Percentiles rank a stretch among this genome's conserved stretches.
Conservation (phyloP, 2,329 filamentous ascomycete species). For the Diaporthe citrichinensis region DNA sequence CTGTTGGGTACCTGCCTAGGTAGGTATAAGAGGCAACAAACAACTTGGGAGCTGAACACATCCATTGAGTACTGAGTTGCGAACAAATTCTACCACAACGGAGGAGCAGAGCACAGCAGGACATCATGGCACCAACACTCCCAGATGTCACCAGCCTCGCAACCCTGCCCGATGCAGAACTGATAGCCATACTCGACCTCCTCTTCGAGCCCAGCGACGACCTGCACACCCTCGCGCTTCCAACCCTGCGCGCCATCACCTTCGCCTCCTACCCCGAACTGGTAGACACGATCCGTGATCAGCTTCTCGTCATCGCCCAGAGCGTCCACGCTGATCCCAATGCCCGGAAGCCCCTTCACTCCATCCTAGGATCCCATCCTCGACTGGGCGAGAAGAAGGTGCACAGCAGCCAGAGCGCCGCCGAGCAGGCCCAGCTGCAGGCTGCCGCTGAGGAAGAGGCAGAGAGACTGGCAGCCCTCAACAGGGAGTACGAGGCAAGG, state of each 20-base stretch:
- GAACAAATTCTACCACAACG: neutral
- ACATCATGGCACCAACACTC: slow-evolving; percentile 54
- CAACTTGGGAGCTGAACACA: neutral
- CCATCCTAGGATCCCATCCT: slow-evolving; percentile 85
- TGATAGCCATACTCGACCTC: slow-evolving; percentile 76
- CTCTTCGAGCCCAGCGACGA: slow-evolving; percentile 87
- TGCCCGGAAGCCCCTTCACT: slow-evolving; percentile 72
- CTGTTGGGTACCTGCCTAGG: no score
- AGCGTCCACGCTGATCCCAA: slow-evolving; percentile 62
- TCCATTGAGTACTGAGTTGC: neutral
- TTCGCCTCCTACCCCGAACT: slow-evolving; percentile 79
- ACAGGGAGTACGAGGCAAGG: slow-evolving; percentile 81
- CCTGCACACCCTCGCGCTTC: slow-evolving; percentile 80
- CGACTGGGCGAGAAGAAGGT: slow-evolving; percentile 85
- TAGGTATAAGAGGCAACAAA: neutral
- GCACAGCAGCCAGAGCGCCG: slow-evolving; percentile 84
- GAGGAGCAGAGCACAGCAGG: neutral
- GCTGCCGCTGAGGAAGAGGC: slow-evolving; percentile 69
- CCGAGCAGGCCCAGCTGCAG: slow-evolving; percentile 85
- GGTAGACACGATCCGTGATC: slow-evolving; percentile 74
- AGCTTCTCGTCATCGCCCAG: slow-evolving; percentile 69
- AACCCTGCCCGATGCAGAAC: slow-evolving; percentile 66
- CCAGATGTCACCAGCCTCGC: slow-evolving; percentile 71
- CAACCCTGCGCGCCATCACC: slow-evolving; percentile 68
- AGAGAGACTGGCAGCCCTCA: slow-evolving; percentile 72